Evolutionary conservation across 208 protist species (phyloP), one percentile per base, ranked within the genome.

Genomic region (Vickermania ingenoplastis): DNA sequence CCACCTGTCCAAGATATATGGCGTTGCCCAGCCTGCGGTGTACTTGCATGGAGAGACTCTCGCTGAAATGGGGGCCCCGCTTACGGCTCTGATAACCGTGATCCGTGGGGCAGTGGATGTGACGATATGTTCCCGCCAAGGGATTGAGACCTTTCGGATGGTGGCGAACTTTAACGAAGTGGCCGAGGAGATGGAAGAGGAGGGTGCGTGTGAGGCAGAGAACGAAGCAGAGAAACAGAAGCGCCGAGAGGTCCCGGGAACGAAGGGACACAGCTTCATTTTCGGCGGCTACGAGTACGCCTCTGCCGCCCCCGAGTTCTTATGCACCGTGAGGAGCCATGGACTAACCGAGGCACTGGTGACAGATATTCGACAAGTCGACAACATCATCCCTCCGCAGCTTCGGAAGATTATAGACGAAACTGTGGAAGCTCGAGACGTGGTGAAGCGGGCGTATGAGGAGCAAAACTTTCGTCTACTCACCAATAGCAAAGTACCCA

Each of bases 201-300:
- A 45, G 14, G 29, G 17, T 14, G 5, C 5, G 21, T 31, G 25
- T 14, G 25, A 59, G n/a, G 7, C 52, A 23, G 36, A 56, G 5
- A 17, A 45, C 11, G 17, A 45, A 7, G 36, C 7, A 45, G 36
- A 17, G 17, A 45, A 45, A 45, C 11, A 45, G 17, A 45, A 45
- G 36, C 36, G 36, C 7, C 11, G 11, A n/a, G 28, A 49, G 5
- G 4, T 53, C 21, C 59, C 22, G 11, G 45, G 5, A 29, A 48
- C 25, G 26, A 53, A 22, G 31, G 55, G 52, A 29, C 54, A 78
- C 41, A 81, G 66, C 45, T 69, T 67, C 17, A 71, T 91, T n/a
- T 69, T 94, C 51, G 87, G 87, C 0, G 83, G 77, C 0, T 94
- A 91, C 58, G 87, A 94, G 56, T 89, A 83, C 31, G 77, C 77